Evolutionary conservation across 164 flowering plant genomes (phyloP), one percentile per base, ranked within the genome.

Genomic region (Chloranthus sessilifolius): DNA sequence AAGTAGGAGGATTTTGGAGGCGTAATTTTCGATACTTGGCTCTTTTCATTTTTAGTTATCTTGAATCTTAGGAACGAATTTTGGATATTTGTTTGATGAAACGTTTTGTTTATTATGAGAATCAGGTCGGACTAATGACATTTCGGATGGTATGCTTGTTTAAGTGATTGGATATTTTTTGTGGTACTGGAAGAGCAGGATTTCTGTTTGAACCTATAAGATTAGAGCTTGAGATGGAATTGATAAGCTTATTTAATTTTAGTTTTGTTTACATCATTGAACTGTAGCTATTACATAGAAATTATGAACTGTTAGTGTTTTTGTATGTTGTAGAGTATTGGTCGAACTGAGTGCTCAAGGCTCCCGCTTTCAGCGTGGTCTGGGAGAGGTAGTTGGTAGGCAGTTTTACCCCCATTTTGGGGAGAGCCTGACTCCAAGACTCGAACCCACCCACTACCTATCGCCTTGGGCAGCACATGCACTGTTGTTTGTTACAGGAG

Each of bases 51-150:
- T 55, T 15, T 25, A 25, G 24, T 43, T 36, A 2, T 33, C 26
- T 1, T 50, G 36, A 26, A n/a, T 28, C 23, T 11, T 21, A 21
- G 37, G 22, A 40, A 21, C 44, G 37, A 39, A 38, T 47, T 47
- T 56, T 39, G 36, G 40, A 28, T 27, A 3, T 47, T 38, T 27
- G 34, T 59, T 37, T 45, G n/a, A 11, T 29, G 41, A 52, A n/a
- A n/a, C n/a, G 33, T 52, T 24, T 28, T 29, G n/a, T 4, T 47
- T n/a, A n/a, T 17, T 38, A 46, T 36, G 39, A 28, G 46, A 20
- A 26, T 10, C 21, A 28, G 37, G 37, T 22, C 17, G 12, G 23
- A 34, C 16, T 26, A 21, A 24, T 25, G 29, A 44, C 29, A 24
- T 7, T 28, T n/a, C 17, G 6, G 5, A 21, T 10, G 14, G 6